Base-by-base conservation (phyloP, 768 basidiomycete species). In the Lactarius tabidus region DNA sequence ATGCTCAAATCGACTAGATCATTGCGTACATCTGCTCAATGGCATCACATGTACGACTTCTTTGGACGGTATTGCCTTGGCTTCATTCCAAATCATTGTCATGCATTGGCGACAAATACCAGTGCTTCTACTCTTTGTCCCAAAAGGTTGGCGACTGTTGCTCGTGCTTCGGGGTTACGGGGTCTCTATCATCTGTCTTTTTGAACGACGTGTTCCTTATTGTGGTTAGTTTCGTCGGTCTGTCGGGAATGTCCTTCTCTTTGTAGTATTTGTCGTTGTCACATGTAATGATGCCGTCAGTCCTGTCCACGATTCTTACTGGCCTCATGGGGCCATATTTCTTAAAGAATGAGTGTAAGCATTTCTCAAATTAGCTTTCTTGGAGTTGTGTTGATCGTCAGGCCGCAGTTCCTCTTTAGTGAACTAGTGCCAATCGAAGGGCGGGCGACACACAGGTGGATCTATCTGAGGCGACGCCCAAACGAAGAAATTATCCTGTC, bases 381-480 rank as follows among this genome's bases (percentile, higher is more conserved):
- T 10, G 94, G 93, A 0, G 91, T 93, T 12, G 73, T 95, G 17
- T 79, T 94, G 9, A 92, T 96, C 56, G 90, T 93, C 14, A 80
- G 91, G 41, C 94, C 94, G 0, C 76, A 81, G 1, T 85, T 86
- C 59, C 69, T 95, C 6, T 95, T 97, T 70, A 87, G 87, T 3
- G 55, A 39, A 33, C 57, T 36, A 35, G 8, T 48, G 45, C 23
- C 23, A 14, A 23, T 48, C n/a, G 45, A 48, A 48, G 45, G 12
- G 5, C 23, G 10, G 45, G 45, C 39, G 39, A 18, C 23, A 48
- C 20, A n/a, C 45, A n/a, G 63, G 59, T 18, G 26, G 26, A 33
- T 7, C 63, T 41, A 3, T 57, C 58, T 18, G 59, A 67, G 14
- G 67, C 60, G 17, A 76, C 70, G 5, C 73, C 70, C 18, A 70